Conservation (phyloP, 2,329 filamentous ascomycete species). For the Cladosporium sp. region DNA sequence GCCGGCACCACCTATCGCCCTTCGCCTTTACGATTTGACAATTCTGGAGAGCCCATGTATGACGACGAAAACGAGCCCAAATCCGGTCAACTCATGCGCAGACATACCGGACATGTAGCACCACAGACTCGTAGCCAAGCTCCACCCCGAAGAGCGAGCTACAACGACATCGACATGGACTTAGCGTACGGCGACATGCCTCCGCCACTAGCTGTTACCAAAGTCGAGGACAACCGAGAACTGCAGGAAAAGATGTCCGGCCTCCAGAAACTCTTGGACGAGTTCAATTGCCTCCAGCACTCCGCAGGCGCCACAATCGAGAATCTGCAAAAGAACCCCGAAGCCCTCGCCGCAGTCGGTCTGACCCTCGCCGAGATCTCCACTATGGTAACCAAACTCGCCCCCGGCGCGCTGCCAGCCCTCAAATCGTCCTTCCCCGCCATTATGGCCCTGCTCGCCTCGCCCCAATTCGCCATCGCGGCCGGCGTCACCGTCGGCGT, state of each 20-base stretch:
- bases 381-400: conserved; percentile 73
- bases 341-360: conserved; percentile 88
- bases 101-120: conserved; percentile 36
- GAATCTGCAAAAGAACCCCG: conserved; percentile 73
- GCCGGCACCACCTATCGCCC: conserved; percentile 17
- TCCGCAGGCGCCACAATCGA: conserved; percentile 76
- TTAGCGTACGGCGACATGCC: conserved; percentile 83
- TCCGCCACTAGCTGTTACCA: conserved; percentile 53
- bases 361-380: conserved; percentile 89
- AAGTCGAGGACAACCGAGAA: conserved; percentile 48
- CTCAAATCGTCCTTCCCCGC: conserved; percentile 78
- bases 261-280: conserved; percentile 72
- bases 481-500: conserved; percentile 83
- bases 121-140: conserved; percentile 13
- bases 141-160: conserved; percentile 32
- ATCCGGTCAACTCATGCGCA: conserved; percentile 35
- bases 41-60: conserved; percentile 14
- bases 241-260: conserved; percentile 64
- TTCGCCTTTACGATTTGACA: conserved; percentile 27
- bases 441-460: conserved; percentile 77
- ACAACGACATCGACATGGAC: conserved; percentile 71
- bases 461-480: conserved; percentile 90
- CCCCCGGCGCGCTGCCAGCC: conserved; percentile 66
- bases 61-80: conserved; percentile 22
- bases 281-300: conserved; percentile 83